Conservation (phyloP, 352 stramenopile genomes). For the Phytophthora meadii region DNA sequence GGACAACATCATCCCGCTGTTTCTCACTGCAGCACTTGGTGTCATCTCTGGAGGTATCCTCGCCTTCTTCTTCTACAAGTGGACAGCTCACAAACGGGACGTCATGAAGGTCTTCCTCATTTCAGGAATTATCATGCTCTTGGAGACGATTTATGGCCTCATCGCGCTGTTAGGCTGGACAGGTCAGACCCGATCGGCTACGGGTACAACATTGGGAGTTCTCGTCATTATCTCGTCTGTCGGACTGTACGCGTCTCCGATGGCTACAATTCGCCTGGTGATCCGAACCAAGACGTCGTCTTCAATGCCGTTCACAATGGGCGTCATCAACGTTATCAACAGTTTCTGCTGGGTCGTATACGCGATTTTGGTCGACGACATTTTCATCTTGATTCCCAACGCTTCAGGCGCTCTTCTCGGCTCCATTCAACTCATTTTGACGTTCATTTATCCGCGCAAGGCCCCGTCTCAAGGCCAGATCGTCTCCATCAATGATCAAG, state of each 20-base stretch:
- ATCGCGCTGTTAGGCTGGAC: conserved; percentile 34
- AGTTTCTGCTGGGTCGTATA: conserved; percentile 57
- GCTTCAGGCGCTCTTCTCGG: conserved; percentile 38
- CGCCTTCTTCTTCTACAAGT: conserved; percentile 49
- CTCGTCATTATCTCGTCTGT: conserved; percentile 45
- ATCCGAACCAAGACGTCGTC: conserved; percentile 48
- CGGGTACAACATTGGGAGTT: conserved; percentile 41
- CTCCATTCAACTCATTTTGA: conserved; percentile 37
- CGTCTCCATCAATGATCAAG: conserved; percentile 18
- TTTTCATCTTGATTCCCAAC: conserved; percentile 59
- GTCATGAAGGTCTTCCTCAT: conserved; percentile 39
- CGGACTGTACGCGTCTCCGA: conserved; percentile 38
- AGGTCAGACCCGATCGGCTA: conserved; percentile 32
- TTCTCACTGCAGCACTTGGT: conserved; percentile 44
- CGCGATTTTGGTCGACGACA: conserved; percentile 26
- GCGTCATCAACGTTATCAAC: conserved; percentile 47
- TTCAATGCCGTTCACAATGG: conserved; percentile 59
- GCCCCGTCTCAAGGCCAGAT: conserved; percentile 25
- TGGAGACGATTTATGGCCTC: conserved; percentile 41
- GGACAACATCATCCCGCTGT: conserved; percentile 52
- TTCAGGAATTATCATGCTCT: conserved; percentile 26
- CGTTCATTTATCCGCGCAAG: conserved; percentile 41
- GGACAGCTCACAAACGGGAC: conserved; percentile 31
- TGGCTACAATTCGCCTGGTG: conserved; percentile 45
- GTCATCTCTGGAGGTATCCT: conserved; percentile 37